phyloP scores from a whole-genome alignment of 176 grass and related monocot genomes.

The Carex parvula region DNA sequence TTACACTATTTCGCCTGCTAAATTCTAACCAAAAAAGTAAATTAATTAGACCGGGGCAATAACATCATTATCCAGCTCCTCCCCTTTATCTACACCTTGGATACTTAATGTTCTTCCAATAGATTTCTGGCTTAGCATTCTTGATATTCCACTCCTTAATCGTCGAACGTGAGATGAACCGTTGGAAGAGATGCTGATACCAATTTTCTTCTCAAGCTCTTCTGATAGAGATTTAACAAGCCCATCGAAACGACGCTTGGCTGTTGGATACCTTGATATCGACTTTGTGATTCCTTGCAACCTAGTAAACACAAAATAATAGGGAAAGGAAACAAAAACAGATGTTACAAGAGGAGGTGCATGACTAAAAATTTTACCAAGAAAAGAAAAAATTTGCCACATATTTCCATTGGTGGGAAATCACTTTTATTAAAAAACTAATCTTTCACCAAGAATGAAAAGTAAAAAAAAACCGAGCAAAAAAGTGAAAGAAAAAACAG shows the following conservation, averaged over 20 bases:
- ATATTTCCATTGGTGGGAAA: neutral
- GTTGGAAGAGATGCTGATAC: constrained; percentile 36
- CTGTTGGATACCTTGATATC: constrained; percentile 86
- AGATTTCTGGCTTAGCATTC: constrained; percentile 71
- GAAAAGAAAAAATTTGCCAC: neutral
- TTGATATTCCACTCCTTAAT: constrained; percentile 35
- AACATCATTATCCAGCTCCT: constrained; percentile 15
- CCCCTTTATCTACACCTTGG: constrained; percentile 38
- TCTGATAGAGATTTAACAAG: constrained; percentile 58
- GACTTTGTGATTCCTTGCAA: constrained; percentile 95
- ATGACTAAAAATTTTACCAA: neutral
- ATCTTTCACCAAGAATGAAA: neutral
- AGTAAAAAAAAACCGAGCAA: neutral
- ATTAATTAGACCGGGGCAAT: constrained; percentile 33
- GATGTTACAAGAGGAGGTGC: constrained; percentile 5
- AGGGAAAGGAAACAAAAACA: neutral
- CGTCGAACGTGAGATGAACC: constrained; percentile 40
- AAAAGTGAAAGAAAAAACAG: neutral
- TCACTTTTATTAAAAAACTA: neutral
- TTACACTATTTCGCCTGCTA: constrained; percentile 3
- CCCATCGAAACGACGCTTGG: constrained; percentile 69
- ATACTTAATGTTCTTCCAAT: constrained; percentile 42
- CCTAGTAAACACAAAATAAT: constrained; percentile 30
- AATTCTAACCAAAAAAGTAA: constrained; percentile 17
- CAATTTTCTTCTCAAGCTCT: constrained; percentile 83